phyloP scores from a whole-genome alignment of 2,329 filamentous ascomycete species.

The Ampelomyces quisqualis region DNA sequence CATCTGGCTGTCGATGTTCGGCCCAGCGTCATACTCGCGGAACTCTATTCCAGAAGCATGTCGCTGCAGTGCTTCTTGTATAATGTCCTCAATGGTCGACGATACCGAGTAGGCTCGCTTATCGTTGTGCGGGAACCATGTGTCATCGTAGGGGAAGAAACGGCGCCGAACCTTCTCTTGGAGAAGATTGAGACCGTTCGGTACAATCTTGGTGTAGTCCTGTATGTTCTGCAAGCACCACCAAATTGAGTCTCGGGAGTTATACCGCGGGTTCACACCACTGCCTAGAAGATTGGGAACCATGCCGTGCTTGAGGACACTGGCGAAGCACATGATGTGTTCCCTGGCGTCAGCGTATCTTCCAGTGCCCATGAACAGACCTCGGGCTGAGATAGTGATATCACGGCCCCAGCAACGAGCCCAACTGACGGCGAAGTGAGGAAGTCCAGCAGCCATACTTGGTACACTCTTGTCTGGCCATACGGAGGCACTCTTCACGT shows the following conservation, averaged over 20 bases:
- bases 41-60: conserved; percentile 91
- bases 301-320: conserved; percentile 97
- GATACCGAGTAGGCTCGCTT: conserved; percentile 79
- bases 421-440: conserved; percentile 93
- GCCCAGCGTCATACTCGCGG: conserved; percentile 90
- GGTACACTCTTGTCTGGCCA: conserved; percentile 84
- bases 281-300: conserved; percentile 91
- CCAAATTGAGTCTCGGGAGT: conserved; percentile 95
- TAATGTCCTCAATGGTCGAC: conserved; percentile 82
- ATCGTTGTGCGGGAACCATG: conserved; percentile 84
- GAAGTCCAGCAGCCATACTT: conserved; percentile 85
- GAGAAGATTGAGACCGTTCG: conserved; percentile 71
- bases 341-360: conserved; percentile 86
- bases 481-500: conserved; percentile 84
- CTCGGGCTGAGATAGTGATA: conserved; percentile 92
- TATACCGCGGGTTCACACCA: conserved; percentile 85
- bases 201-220: conserved; percentile 81
- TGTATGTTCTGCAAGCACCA: conserved; percentile 97
- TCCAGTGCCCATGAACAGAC: conserved; percentile 86
- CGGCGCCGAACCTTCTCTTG: conserved; percentile 76
- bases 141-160: conserved; percentile 94
- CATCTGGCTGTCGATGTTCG: conserved; percentile 90
- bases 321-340: conserved; percentile 92
- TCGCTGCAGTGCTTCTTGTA: conserved; percentile 89
- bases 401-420: conserved; percentile 96